Conservation (phyloP, 805 yeast species). For the Nakazawaea peltata region DNA sequence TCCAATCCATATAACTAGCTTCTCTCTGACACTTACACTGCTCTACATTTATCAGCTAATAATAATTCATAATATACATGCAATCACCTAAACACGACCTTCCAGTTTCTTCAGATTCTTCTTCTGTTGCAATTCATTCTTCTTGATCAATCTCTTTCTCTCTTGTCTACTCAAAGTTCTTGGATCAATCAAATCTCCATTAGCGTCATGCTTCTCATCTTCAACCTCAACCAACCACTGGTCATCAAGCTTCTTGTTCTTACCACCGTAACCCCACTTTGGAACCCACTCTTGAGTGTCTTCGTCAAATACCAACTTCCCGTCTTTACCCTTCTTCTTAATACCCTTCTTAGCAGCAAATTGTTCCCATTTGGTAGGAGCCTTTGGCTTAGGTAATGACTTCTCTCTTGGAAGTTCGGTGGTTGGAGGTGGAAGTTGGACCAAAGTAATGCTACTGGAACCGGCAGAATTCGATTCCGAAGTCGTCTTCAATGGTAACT, state of each 20-base stretch:
- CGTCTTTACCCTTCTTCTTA: slow-evolving; percentile 79
- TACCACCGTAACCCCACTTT: slow-evolving; percentile 97
- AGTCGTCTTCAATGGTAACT: slow-evolving; percentile 83
- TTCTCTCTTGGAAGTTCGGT: slow-evolving; percentile 90
- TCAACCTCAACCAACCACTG: slow-evolving; percentile 97
- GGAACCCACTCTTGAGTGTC: slow-evolving; percentile 92
- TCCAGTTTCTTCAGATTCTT: slow-evolving; percentile 49
- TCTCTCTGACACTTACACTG: too few relatives aligned
- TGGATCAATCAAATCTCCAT: slow-evolving; percentile 75
- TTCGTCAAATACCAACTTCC: slow-evolving; percentile 86
- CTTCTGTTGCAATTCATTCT: slow-evolving; percentile 79
- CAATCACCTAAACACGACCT: too few relatives aligned
- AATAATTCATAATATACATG: too few relatives aligned
- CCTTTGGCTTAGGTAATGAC: slow-evolving; percentile 86
- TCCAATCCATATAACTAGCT: too few relatives aligned
- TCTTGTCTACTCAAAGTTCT: slow-evolving; percentile 74
- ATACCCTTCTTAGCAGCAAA: slow-evolving; percentile 97
- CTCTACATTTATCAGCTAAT: too few relatives aligned
- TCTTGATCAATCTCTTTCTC: slow-evolving; percentile 77
- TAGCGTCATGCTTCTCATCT: slow-evolving; percentile 53
- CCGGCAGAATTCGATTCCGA: slow-evolving; percentile 59
- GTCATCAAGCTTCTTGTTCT: slow-evolving; percentile 75
- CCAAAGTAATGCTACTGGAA: slow-evolving; percentile 67
- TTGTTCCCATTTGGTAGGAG: slow-evolving; percentile 92
- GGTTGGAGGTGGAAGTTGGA: slow-evolving; percentile 76